These are phyloP conservation scores for Clonostachys rosea DNA, from an alignment of 2,329 filamentous ascomycete species.

Conservation along the genomic window DNA sequence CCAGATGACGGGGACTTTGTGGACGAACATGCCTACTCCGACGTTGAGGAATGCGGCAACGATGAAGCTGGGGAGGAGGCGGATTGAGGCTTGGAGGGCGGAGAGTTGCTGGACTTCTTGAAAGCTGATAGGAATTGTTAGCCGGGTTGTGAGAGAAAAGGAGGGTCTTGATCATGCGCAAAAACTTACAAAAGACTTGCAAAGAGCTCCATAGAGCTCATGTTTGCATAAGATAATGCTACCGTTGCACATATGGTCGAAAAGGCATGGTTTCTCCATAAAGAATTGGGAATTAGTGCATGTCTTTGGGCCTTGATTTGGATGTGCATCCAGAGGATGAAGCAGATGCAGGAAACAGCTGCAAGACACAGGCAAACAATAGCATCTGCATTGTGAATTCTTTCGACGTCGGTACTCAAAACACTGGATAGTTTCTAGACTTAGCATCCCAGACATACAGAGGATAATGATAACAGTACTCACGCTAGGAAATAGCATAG, in stretches of 20 bases:
- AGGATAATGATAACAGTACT: conserved; percentile 13
- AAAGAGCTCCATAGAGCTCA: conserved; percentile 41
- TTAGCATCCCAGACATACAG: neutral
- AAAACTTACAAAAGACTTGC: conserved; percentile 39
- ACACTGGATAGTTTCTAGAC: conserved; percentile 10
- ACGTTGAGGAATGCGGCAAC: conserved; percentile 36
- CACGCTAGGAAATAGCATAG: conserved; percentile 49
- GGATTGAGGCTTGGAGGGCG: conserved; percentile 36
- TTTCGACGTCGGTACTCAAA: conserved; percentile 28
- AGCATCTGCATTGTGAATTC: conserved; percentile 34
- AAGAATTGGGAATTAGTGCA: conserved; percentile 56
- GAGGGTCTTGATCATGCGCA: too few relatives aligned
- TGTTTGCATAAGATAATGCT: conserved; percentile 35
- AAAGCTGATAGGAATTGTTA: conserved; percentile 26
- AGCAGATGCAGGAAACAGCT: conserved; percentile 35
- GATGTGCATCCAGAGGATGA: conserved; percentile 48
- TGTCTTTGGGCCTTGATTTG: conserved; percentile 38
- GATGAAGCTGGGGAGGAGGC: conserved; percentile 37
- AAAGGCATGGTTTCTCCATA: conserved; percentile 55
- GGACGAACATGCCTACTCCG: conserved; percentile 36
- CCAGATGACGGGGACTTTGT: conserved; percentile 31
- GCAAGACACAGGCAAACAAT: conserved; percentile 40
- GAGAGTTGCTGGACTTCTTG: conserved; percentile 42
- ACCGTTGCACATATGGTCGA: conserved; percentile 48
- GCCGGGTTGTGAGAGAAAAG: too few relatives aligned